A percentile compares a stretch with the other conserved stretches of the same genome.
Evolutionary conservation across 2,329 filamentous ascomycete genomes (phyloP).

Genomic region (Microsporum audouinii): DNA sequence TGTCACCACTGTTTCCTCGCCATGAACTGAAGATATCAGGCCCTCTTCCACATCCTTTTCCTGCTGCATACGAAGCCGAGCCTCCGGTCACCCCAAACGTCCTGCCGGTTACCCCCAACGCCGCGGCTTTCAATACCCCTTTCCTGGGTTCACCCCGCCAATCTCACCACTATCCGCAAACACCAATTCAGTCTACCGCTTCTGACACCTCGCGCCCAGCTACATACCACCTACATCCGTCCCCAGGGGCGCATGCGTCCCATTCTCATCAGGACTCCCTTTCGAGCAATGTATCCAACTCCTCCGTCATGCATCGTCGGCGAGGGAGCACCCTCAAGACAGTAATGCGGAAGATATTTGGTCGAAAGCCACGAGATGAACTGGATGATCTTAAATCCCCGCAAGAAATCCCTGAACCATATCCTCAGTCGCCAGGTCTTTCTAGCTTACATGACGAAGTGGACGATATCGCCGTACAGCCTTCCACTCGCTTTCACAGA

Average conservation of each 20-base stretch:
- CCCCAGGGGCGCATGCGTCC: slow-evolving; percentile 11
- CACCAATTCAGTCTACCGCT: slow-evolving; percentile 14
- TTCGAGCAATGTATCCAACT: slow-evolving; percentile 17
- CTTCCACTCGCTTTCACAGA: slow-evolving; percentile 7
- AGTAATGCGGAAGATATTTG: slow-evolving; percentile 37
- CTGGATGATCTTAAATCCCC: neutral
- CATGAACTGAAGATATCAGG: slow-evolving; percentile 25
- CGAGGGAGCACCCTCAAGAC: slow-evolving; percentile 33
- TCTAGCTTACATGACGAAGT: neutral
- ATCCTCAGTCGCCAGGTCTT: neutral
- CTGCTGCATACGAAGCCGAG: slow-evolving; percentile 12
- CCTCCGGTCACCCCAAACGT: slow-evolving; percentile 10
- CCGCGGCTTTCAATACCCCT: slow-evolving; percentile 6
- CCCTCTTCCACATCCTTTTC: slow-evolving; percentile 18
- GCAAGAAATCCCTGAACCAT: neutral
- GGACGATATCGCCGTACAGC: neutral
- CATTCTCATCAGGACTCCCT: slow-evolving; percentile 18
- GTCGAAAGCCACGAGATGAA: slow-evolving; percentile 27
- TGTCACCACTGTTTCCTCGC: slow-evolving; percentile 16
- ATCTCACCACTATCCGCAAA: slow-evolving; percentile 9
- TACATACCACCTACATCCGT: slow-evolving; percentile 12
- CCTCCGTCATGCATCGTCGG: slow-evolving; percentile 25
- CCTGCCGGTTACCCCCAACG: slow-evolving; percentile 9
- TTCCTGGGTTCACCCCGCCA: slow-evolving; percentile 1
- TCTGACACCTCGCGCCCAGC: slow-evolving; percentile 10